Evolutionary conservation across 352 stramenopile genomes (phyloP).

Genomic region (Globisporangium apiculatum): DNA sequence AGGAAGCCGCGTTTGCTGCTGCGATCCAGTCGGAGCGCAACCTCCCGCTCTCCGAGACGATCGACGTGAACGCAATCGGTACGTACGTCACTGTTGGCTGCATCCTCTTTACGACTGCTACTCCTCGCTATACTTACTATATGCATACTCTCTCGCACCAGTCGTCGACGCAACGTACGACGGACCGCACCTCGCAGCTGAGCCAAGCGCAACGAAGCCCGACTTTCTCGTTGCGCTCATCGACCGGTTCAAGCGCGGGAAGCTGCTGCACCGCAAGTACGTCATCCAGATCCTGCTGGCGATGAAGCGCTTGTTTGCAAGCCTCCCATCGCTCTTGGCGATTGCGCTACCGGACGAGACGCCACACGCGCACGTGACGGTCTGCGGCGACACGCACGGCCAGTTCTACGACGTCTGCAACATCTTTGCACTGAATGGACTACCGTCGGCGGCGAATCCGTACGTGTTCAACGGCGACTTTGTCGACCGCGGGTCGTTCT

Average conservation of each 20-base stretch:
- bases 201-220: conserved; percentile 40
- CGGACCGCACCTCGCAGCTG: conserved; percentile 57
- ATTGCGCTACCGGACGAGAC: conserved; percentile 41
- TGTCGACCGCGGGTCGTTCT: conserved; percentile 98
- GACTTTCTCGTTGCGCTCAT: conserved; percentile 92
- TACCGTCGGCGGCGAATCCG: conserved; percentile 91
- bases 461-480: conserved; percentile 99
- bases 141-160: conserved; percentile 6
- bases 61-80: conserved; percentile 85
- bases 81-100: neutral
- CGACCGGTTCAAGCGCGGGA: conserved; percentile 95
- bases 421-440: conserved; percentile 98
- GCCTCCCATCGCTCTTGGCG: conserved; percentile 89
- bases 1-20: conserved; percentile 93
- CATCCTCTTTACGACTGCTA: too few relatives aligned
- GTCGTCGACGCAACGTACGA: conserved; percentile 80
- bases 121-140: too few relatives aligned
- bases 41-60: conserved; percentile 88
- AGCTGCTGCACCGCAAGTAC: conserved; percentile 97
- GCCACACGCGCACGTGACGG: conserved; percentile 82
- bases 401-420: conserved; percentile 99
- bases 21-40: conserved; percentile 96
- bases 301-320: conserved; percentile 89
- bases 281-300: conserved; percentile 94
- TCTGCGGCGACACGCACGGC: conserved; percentile 99